These are phyloP conservation scores for Hyaloscypha variabilis DNA, from an alignment of 495 filamentous ascomycete species.

Conservation along the genomic window DNA sequence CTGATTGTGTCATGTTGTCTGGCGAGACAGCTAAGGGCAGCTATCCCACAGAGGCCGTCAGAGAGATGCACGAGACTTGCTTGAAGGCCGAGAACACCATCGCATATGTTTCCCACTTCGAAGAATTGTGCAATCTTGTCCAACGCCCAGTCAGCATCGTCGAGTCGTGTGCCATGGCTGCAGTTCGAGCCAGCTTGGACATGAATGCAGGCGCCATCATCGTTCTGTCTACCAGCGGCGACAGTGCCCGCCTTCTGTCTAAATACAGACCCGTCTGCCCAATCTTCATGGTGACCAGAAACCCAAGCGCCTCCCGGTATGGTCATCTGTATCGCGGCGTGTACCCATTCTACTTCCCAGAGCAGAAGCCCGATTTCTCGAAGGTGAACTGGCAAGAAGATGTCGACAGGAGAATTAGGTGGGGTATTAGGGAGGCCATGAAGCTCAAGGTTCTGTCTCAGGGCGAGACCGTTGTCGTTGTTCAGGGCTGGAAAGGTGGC, in stretches of 20 bases:
- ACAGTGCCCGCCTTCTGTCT: slow-evolving; percentile 89
- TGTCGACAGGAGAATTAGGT: slow-evolving; percentile 94
- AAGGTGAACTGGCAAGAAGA: slow-evolving; percentile 95
- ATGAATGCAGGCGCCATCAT: slow-evolving; percentile 95
- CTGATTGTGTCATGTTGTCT: slow-evolving; percentile 99
- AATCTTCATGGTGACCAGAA: slow-evolving; percentile 97
- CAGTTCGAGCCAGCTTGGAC: slow-evolving; percentile 90
- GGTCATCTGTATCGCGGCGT: slow-evolving; percentile 96
- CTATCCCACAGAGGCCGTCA: slow-evolving; percentile 90
- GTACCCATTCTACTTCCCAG: slow-evolving; percentile 93
- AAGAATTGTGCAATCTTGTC: slow-evolving; percentile 85
- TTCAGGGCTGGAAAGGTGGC: slow-evolving; percentile 97
- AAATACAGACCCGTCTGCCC: slow-evolving; percentile 99
- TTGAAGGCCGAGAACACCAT: slow-evolving; percentile 94
- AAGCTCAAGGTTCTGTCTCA: slow-evolving; percentile 79
- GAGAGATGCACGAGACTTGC: slow-evolving; percentile 97
- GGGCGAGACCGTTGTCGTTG: slow-evolving; percentile 87
- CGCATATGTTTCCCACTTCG: slow-evolving; percentile 93
- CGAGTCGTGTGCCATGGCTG: slow-evolving; percentile 94
- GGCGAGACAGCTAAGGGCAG: slow-evolving; percentile 98
- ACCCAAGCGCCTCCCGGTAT: slow-evolving; percentile 79
- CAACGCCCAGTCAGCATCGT: slow-evolving; percentile 80
- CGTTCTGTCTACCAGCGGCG: slow-evolving; percentile 88
- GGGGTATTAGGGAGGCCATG: slow-evolving; percentile 85
- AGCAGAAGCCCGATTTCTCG: slow-evolving; percentile 90